A percentile compares a stretch with the other conserved stretches of the same genome.
Conservation (phyloP, 1,284 basidiomycete species). For the Rhodotorula sp. region DNA sequence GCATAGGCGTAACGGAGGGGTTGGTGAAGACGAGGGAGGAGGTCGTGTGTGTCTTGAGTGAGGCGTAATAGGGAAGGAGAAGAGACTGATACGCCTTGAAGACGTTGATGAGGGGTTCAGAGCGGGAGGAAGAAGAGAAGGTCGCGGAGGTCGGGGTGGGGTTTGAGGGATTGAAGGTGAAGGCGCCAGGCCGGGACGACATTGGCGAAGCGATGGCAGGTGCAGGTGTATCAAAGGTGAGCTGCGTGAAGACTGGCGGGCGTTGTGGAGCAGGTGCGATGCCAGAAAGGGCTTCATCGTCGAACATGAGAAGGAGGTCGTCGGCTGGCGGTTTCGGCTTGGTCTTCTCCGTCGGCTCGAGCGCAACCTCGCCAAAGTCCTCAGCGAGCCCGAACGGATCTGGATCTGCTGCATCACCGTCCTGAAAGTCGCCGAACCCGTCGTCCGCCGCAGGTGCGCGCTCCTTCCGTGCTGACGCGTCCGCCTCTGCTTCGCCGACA, state of each 20-base stretch:
- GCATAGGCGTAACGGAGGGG: conserved; percentile 24
- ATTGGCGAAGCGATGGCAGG: background rate
- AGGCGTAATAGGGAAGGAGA: conserved; percentile 46
- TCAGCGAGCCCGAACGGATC: conserved; percentile 28
- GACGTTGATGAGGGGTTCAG: conserved; percentile 21
- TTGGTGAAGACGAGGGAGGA: conserved; percentile 47
- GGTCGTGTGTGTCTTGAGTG: conserved; percentile 45
- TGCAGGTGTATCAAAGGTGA: conserved; percentile 21
- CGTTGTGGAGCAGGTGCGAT: background rate
- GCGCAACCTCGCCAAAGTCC: conserved; percentile 20
- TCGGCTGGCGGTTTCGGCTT: conserved; percentile 1
- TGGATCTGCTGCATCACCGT: conserved; percentile 43
- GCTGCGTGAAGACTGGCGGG: conserved; percentile 1
- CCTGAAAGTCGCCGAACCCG: conserved; percentile 64
- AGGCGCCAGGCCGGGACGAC: background rate
- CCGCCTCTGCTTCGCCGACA: conserved; percentile 23
- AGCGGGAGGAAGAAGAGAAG: background rate
- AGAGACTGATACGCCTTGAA: conserved; percentile 40
- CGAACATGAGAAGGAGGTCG: conserved; percentile 34
- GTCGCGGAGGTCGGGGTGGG: conserved; percentile 1
- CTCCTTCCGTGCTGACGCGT: background rate
- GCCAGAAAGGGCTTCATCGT: conserved; percentile 18
- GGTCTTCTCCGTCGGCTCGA: background rate
- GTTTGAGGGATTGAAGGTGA: conserved; percentile 16
- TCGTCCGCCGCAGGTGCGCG: conserved; percentile 44